Percentiles rank a stretch among this genome's conserved stretches.
phyloP scores from a whole-genome alignment of 495 filamentous ascomycete species.

The Parachaetomium inaequale region DNA sequence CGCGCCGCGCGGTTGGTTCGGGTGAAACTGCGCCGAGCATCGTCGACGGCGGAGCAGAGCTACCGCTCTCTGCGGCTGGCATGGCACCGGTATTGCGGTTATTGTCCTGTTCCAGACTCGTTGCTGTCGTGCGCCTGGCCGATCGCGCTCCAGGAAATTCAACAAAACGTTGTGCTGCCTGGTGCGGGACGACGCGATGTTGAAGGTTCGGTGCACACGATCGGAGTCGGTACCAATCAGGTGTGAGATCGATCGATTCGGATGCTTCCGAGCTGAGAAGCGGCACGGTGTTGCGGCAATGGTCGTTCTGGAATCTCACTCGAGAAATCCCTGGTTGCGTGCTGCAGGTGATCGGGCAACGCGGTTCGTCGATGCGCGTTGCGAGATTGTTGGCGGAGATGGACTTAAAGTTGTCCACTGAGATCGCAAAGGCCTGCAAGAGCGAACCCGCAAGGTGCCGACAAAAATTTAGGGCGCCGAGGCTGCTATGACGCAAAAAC shows the following conservation, averaged over 20 bases:
- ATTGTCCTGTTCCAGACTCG: background rate
- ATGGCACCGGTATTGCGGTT: background rate
- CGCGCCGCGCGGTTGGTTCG: constrained; percentile 11
- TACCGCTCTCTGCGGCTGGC: background rate
- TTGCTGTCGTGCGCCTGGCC: background rate
- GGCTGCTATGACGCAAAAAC: constrained; percentile 30
- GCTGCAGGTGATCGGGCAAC: constrained; percentile 7
- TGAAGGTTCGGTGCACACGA: background rate
- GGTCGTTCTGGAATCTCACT: background rate
- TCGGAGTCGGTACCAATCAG: background rate
- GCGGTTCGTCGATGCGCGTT: background rate
- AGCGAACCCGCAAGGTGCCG: background rate
- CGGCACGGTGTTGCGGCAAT: background rate
- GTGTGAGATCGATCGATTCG: constrained; percentile 3
- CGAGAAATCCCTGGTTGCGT: background rate
- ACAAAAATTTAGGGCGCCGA: constrained; percentile 17
- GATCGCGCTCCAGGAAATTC: background rate
- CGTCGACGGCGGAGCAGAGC: background rate
- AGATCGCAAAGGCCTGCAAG: constrained; percentile 3
- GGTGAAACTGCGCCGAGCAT: constrained; percentile 5
- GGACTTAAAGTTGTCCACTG: constrained; percentile 15
- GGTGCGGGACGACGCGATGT: background rate
- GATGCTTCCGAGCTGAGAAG: constrained; percentile 1
- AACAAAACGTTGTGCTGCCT: background rate
- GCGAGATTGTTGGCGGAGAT: background rate